Base-by-base conservation (phyloP, 139 green algal genomes). In the Pycnococcus provasolii region DNA sequence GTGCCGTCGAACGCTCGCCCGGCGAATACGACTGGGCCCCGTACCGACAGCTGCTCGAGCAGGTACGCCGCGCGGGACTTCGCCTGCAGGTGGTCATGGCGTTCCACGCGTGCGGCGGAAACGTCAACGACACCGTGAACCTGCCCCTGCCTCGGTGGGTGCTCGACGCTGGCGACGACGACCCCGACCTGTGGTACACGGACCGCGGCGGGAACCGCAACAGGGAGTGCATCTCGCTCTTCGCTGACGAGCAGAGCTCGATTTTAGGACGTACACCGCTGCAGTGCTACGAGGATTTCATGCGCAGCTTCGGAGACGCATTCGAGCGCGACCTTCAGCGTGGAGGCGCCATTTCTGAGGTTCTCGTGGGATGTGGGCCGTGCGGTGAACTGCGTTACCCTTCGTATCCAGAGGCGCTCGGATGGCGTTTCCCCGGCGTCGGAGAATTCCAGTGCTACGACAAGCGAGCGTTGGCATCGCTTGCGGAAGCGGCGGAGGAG, bases 401-500 rank as follows among this genome's bases (percentile, higher is more conserved):
- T 1, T 84, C 89, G 0, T 99, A 99, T 72, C 93, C 91, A 9
- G 69, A 71, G 26, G 26, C 26, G 26, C 26, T 26, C 26, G 26
- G 26, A 26, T 97, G 91, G 91, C 80, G 87, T 15, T 97, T 97
- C 70, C 91, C 91, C 2, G 91, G 91, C 8, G 87, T 97, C 8
- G 91, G 91, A 15, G 87, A 97, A 76, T 97, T 96, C 79, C 91
- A 99, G 79, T 97, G 91, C 81, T 96, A 94, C 73, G 91, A 97
- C 79, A 79, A 81, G 68, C 96, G 94, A 80, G 96, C 96, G 91
- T 82, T 96, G 15, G 76, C 62, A 6, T 73, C 84, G 62, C 70
- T 97, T 53, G 66, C 73, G 45, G 45, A 46, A 8, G 45, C 37
- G 1, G 75, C 66, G 3, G 58, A 83, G 3, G 74, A 71, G 4